Conservation (phyloP, 148 eudicot species). For the Selenicereus undatus region DNA sequence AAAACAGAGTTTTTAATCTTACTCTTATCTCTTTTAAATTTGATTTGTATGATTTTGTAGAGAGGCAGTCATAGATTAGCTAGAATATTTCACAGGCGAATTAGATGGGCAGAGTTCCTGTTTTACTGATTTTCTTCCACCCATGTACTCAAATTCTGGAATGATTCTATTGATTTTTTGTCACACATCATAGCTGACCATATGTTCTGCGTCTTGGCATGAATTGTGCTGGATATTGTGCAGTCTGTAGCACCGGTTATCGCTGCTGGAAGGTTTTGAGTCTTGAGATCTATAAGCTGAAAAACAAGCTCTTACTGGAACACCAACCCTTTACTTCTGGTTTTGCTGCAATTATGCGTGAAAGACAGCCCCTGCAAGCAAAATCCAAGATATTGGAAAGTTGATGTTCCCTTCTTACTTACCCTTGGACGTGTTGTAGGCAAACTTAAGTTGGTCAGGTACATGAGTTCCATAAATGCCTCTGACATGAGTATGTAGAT, state of each 20-base stretch:
- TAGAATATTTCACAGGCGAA: constrained; percentile 16
- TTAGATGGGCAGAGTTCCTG: constrained; percentile 5
- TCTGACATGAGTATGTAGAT: not conserved
- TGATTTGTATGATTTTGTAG: constrained; percentile 24
- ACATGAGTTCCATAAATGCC: not conserved
- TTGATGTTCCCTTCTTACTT: not conserved
- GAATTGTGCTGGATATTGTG: not conserved
- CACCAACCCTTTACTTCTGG: not conserved
- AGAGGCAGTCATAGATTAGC: constrained; percentile 18
- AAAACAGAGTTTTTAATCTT: constrained; percentile 7
- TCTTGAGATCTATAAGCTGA: no score
- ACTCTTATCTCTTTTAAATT: not conserved
- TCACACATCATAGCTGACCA: no score
- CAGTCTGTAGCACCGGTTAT: no score
- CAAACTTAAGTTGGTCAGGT: not conserved
- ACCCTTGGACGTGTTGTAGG: not conserved
- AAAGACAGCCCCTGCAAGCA: not conserved
- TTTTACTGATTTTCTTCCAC: not conserved
- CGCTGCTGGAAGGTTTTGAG: no score
- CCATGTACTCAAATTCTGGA: constrained; percentile 10
- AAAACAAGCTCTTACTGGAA: no score
- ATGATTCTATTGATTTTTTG: constrained; percentile 8
- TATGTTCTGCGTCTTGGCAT: not conserved
- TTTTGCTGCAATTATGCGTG: not conserved
- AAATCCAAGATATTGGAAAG: not conserved